phyloP scores from a whole-genome alignment of 371 early-diverging fungal species.

The Circinella minor region DNA sequence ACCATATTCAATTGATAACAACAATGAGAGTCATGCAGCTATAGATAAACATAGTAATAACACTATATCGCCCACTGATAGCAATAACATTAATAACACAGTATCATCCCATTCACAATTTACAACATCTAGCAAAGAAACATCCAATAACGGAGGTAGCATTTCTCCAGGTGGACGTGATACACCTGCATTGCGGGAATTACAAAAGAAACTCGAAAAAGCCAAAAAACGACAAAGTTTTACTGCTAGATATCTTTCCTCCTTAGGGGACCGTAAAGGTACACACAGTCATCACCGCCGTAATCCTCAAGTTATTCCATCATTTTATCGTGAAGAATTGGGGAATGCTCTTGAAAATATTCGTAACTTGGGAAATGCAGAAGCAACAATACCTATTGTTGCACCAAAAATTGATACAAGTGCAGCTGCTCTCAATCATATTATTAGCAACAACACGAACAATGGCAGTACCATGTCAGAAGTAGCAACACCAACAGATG shows the following conservation, averaged over 20 bases:
- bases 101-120: background rate
- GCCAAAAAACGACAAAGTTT: conserved; percentile 50
- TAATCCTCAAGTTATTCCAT: background rate
- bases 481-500: too few relatives aligned
- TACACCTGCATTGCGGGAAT: conserved; percentile 27
- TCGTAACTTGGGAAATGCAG: background rate
- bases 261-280: conserved; percentile 15
- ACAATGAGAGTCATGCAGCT: too few relatives aligned
- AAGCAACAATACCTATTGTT: conserved; percentile 8
- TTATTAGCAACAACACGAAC: background rate
- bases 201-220: conserved; percentile 42
- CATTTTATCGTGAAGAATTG: background rate
- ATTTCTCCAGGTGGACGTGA: conserved; percentile 14
- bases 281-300: background rate
- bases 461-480: background rate
- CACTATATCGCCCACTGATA: background rate
- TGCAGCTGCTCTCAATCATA: background rate
- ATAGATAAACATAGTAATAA: too few relatives aligned
- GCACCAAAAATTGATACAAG: conserved; percentile 5
- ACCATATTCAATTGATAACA: too few relatives aligned
- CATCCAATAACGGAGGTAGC: background rate
- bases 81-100: background rate
- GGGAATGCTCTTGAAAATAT: background rate
- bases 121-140: background rate
- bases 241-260: conserved; percentile 45